Conservation (phyloP, 192 early-diverging fungal genomes). For the Piromyces sp. region DNA sequence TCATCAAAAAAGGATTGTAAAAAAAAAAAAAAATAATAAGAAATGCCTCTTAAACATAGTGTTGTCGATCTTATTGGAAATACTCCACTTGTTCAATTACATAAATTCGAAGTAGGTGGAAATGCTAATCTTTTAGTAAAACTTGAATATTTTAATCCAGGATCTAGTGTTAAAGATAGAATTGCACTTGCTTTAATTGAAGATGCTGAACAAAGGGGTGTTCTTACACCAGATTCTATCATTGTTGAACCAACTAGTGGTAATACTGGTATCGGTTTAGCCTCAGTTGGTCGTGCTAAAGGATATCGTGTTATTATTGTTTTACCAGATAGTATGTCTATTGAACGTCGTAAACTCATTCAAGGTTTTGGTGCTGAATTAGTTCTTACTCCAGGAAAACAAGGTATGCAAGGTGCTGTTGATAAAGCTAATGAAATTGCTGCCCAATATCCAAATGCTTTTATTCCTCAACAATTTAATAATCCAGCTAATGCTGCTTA, state of each 20-base stretch:
- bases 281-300: constrained; percentile 69
- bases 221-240: constrained; percentile 54
- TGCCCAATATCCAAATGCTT: constrained; percentile 11
- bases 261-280: constrained; percentile 87
- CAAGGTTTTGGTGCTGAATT: constrained; percentile 22
- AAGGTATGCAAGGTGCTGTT: constrained; percentile 18
- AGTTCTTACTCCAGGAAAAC: constrained; percentile 19
- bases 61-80: constrained; percentile 75
- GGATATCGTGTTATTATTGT: constrained; percentile 90
- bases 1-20: no score
- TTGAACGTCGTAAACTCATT: constrained; percentile 18
- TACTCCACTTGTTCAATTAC: constrained; percentile 61
- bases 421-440: constrained; percentile 17
- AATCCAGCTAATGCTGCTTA: constrained; percentile 21
- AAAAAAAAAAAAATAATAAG: no score
- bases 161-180: constrained; percentile 84
- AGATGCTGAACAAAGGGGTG: constrained; percentile 48
- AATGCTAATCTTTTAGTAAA: constrained; percentile 46
- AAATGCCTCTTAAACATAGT: constrained; percentile 18
- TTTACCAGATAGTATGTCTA: constrained; percentile 61
- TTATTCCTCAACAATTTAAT: constrained; percentile 14
- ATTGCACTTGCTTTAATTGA: constrained; percentile 74
- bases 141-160: constrained; percentile 79
- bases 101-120: constrained; percentile 3
- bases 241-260: constrained; percentile 94